Percentiles rank a stretch among this genome's conserved stretches.
phyloP scores from a whole-genome alignment of 1,284 basidiomycete species.

The Rhodotorula glutinis region DNA sequence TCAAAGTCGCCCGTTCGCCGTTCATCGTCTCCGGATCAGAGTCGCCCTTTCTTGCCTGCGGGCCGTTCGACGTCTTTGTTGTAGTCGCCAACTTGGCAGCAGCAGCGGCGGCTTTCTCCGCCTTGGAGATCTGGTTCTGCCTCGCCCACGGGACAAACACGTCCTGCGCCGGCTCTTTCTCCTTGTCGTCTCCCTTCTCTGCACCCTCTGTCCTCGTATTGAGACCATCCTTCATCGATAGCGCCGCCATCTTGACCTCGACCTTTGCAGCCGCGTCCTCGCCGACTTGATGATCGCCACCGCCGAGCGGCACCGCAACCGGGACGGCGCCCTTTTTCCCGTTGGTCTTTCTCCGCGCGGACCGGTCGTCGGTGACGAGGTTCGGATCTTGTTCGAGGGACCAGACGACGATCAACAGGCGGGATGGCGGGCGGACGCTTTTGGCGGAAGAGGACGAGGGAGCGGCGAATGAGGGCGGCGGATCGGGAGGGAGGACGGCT shows the following conservation, averaged over 20 bases:
- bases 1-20: too few species aligned
- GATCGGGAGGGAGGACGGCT: slow-evolving; percentile 16
- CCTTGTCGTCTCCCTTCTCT: too few species aligned
- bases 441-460: neutral
- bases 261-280: neutral
- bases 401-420: slow-evolving; percentile 94
- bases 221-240: too few species aligned
- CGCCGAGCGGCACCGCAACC: neutral
- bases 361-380: slow-evolving; percentile 13
- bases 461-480: neutral
- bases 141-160: slow-evolving; percentile 72
- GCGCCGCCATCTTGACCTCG: slow-evolving; percentile 30
- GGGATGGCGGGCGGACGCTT: neutral
- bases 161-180: slow-evolving; percentile 51
- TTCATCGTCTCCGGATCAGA: too few species aligned
- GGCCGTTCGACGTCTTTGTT: neutral
- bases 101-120: slow-evolving; percentile 35
- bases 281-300: neutral
- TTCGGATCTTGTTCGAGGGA: slow-evolving; percentile 80
- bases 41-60: too few species aligned
- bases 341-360: slow-evolving; percentile 20
- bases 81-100: neutral
- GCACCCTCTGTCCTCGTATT: too few species aligned
- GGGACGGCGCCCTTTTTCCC: slow-evolving; percentile 36
- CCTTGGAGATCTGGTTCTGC: slow-evolving; percentile 48